A percentile compares a stretch with the other conserved stretches of the same genome.
Conservation (phyloP, 768 basidiomycete genomes). For the Tephrocybe sp. region DNA sequence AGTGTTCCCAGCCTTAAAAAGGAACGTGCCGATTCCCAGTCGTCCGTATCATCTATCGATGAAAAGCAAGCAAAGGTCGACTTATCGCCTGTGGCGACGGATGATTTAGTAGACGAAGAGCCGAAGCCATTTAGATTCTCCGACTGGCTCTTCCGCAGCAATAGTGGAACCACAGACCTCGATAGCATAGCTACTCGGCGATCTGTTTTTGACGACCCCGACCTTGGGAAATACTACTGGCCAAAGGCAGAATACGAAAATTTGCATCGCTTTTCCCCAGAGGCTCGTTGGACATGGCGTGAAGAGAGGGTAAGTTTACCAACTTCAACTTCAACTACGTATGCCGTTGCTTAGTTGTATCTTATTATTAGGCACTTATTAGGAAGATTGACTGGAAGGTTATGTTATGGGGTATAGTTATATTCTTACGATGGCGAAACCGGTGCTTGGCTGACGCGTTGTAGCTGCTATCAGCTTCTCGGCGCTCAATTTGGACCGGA, state of each 20-base stretch:
- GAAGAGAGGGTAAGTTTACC: constrained; percentile 45
- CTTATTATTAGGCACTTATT: constrained; percentile 35
- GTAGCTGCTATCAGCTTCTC: constrained; percentile 52
- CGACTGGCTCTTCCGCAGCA: constrained; percentile 30
- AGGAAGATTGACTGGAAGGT: constrained; percentile 62
- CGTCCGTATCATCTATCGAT: constrained; percentile 6
- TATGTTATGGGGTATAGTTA: constrained; percentile 41
- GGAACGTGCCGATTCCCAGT: constrained; percentile 1
- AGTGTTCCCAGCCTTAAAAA: background rate
- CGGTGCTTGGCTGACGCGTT: background rate
- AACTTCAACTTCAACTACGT: background rate
- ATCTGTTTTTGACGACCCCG: constrained; percentile 51
- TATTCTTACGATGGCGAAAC: background rate
- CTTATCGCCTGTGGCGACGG: constrained; percentile 15
- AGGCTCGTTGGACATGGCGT: constrained; percentile 55
- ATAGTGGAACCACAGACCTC: constrained; percentile 21
- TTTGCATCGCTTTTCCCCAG: constrained; percentile 52
- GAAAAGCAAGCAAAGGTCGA: constrained; percentile 8
- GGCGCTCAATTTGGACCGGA: constrained; percentile 51
- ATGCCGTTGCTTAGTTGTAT: background rate
- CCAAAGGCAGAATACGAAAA: constrained; percentile 54
- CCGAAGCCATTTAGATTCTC: constrained; percentile 33
- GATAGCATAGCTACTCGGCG: constrained; percentile 46
- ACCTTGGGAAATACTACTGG: constrained; percentile 42
- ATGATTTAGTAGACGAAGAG: constrained; percentile 33